Evolutionary conservation across 1,284 basidiomycete genomes (phyloP), one percentile per base, ranked within the genome.

Genomic region (Apiotrichum siamense): DNA sequence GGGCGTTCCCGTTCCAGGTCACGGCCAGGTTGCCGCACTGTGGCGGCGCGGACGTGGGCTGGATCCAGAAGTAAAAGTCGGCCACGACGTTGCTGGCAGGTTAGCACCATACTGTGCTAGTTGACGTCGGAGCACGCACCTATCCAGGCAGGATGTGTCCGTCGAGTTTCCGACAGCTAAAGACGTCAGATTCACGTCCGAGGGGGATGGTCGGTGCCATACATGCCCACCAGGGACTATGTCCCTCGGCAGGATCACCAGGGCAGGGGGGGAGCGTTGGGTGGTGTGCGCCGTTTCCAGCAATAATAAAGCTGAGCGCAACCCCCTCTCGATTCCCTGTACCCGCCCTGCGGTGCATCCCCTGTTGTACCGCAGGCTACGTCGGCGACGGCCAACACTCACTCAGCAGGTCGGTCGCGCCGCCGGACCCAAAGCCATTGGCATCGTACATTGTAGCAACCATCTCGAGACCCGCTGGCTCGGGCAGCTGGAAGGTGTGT

Each of bases 361-460:
- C n/a, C n/a, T n/a, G n/a, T n/a, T n/a, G n/a, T n/a, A n/a, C n/a
- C n/a, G n/a, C n/a, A n/a, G n/a, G n/a, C n/a, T n/a, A n/a, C n/a
- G n/a, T n/a, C n/a, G n/a, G n/a, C n/a, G n/a, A n/a, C n/a, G n/a
- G n/a, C 15, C 29, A 31, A 31, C 33, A 62, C 67, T 46, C 44
- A 72, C 67, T 69, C 43, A 67, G 47, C 5, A 64, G 54, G 20
- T 61, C 51, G 7, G 64, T 69, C 1, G 64, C 68, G 12, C 69
- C 69, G 17, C 67, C 70, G 9, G 56, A 56, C 2, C 67, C 69
- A 32, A 60, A 70, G 1, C 70, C 70, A 2, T 52, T 55, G 9
- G 64, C 47, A 55, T 72, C 70, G 31, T 56, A 64, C 63, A 72
- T 65, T 5, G 66, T 60, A 3, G 61, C 58, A 11, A 70, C 27